Evolutionary conservation across 441 rosid species (phyloP), one percentile per base, ranked within the genome.

Genomic region (Erodium texanum): DNA sequence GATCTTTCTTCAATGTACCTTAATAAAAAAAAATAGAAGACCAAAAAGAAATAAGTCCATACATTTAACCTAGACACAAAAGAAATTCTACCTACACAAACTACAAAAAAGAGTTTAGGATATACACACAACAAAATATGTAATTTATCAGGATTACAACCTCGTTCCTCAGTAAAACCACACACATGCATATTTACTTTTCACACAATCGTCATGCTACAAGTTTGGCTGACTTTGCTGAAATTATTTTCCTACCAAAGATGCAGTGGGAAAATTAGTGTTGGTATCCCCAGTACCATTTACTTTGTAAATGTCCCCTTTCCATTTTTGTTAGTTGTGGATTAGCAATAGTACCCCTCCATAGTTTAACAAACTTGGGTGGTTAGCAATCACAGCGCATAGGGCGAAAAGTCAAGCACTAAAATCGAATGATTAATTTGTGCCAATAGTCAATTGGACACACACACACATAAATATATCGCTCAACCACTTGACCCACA

Each of bases 1-100:
- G 97, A 92, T 82, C 99, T 82, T 71, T 95, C 98, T 80, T 95
- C 98, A 3, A 92, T 82, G 74, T 89, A 95, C 98, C 98, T 95
- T 78, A 56, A 73, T 67, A 24, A 78, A 66, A 71, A 71, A 54
- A 11, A 69, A 74, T 34, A 20, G 59, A 59, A 69, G 63, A 73
- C 24, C 66, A 72, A 65, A 12, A 70, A 71, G 66, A 48, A 73
- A 65, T 65, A 58, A 18, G 27, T 22, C 20, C 64, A 65, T 68
- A 7, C 65, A 68, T 24, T 22, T 8, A 41, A 41, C 48, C 48
- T 11, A 41, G 16, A 7, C 24, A 73, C 22, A 34, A 62, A 58
- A 32, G 11, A 18, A 54, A 54, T 54, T 2, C 7, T n/a, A 54
- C 18, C 61, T 5, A 54, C 10, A 54, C 22, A 54, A 1, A 54